Evolutionary conservation across 2,329 filamentous ascomycete species (phyloP).

Genomic region (Clarireedia hainanense): DNA sequence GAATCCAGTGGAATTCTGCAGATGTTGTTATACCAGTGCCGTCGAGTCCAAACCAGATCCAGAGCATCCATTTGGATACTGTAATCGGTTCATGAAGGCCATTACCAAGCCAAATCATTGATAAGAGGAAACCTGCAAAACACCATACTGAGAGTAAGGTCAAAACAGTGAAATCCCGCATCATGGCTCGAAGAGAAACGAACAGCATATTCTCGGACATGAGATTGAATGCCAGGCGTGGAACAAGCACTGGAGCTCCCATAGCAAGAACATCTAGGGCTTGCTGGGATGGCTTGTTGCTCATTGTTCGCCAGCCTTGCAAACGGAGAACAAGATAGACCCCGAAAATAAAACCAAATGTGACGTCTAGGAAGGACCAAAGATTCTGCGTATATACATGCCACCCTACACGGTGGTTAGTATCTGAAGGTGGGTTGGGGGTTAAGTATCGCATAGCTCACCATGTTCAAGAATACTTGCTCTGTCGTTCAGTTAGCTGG

Average conservation of each 20-base stretch:
- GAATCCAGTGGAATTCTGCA: conserved; percentile 67
- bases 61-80: conserved; percentile 86
- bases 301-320: conserved; percentile 48
- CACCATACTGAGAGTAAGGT: conserved; percentile 74
- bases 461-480: conserved; percentile 66
- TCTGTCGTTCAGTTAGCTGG: background rate
- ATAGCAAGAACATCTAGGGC: conserved; percentile 74
- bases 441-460: background rate
- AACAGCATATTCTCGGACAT: conserved; percentile 81
- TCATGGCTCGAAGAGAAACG: conserved; percentile 73
- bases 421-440: background rate
- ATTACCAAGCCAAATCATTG: conserved; percentile 69
- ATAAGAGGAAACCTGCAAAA: conserved; percentile 73
- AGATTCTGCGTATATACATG: conserved; percentile 80
- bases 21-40: conserved; percentile 45
- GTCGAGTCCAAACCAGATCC: conserved; percentile 86
- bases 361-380: conserved; percentile 80
- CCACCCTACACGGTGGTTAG: conserved; percentile 38
- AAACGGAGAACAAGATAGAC: conserved; percentile 61
- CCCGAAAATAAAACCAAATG: conserved; percentile 65
- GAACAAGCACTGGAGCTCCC: conserved; percentile 69
- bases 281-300: conserved; percentile 48
- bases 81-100: conserved; percentile 55
- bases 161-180: conserved; percentile 74
- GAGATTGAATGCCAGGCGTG: conserved; percentile 73